Evolutionary conservation across 495 filamentous ascomycete genomes (phyloP).

Genomic region (Neurospora sp.): DNA sequence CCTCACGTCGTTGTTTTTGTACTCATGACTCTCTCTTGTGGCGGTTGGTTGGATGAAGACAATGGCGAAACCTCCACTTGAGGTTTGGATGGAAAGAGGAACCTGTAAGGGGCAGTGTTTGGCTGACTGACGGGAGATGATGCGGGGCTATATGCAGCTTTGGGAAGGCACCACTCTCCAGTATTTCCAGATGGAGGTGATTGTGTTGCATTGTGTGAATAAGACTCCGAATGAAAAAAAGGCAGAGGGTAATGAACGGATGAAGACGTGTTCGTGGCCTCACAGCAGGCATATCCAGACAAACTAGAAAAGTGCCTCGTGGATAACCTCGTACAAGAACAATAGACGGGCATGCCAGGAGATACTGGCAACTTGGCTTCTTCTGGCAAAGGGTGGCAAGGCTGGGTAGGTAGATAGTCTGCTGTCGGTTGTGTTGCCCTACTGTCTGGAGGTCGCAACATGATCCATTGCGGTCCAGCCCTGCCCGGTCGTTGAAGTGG

Average conservation of each 20-base stretch:
- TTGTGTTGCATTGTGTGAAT: neutral
- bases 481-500: neutral
- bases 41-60: neutral
- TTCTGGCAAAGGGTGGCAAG: neutral
- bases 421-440: neutral
- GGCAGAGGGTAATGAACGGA: neutral
- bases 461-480: neutral
- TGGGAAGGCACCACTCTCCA: neutral
- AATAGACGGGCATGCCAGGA: neutral
- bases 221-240: neutral
- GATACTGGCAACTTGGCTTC: neutral
- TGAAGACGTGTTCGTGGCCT: neutral
- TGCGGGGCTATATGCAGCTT: conserved; percentile 13
- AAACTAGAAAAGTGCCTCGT: neutral
- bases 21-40: neutral
- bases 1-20: neutral
- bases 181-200: neutral
- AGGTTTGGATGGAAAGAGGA: neutral
- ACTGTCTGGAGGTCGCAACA: neutral
- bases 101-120: neutral
- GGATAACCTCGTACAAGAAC: neutral
- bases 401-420: neutral
- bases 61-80: neutral
- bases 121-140: neutral
- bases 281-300: neutral